Base-by-base conservation (phyloP, 306 rosid species). In the Castanea crenata region DNA sequence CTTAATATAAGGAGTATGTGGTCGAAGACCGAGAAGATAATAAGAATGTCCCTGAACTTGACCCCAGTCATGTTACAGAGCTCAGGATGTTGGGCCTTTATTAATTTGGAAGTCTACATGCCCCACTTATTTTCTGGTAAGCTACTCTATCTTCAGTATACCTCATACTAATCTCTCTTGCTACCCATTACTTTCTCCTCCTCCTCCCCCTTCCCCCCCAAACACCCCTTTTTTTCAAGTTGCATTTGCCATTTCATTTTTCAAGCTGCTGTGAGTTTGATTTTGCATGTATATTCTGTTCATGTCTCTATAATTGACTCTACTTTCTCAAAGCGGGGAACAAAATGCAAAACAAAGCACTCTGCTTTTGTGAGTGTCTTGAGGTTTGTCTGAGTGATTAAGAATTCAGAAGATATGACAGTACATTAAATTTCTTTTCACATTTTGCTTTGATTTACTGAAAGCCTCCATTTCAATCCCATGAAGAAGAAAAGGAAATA, bases 61-160 rank as follows among this genome's bases (percentile, higher is more conserved):
- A 96, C 70, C 96, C 97, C 51, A 89, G 90, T 76, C 98, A 96
- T 79, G 90, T 96, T 79, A 88, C 93, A 54, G 99, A 96, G 80
- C 92, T 96, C 55, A 93, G 89, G 87, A 91, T 96, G 97, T 86
- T 96, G 86, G 99, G 98, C 79, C 99, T 96, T 71, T 96, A 88
- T 85, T 96, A 86, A 86, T 71, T 65, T 87, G 87, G 84, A 83
- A 69, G 75, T 63, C 35, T 73, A 25, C 19, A n/a, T 78, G 13
- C 75, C 56, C 64, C 55, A 56, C 81, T 31, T 76, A 55, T 76
- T 51, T 41, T 71, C 59, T 49, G 81, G 86, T 79, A 82, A 75
- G 83, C 31, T 51, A 2, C 76, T 44, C 56, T 25, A 62, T 58
- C 41, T 57, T 57, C 65, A 56, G 63, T 25, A 5, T 19, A 34